Percentiles rank a stretch among this genome's conserved stretches.
phyloP scores from a whole-genome alignment of 2,329 filamentous ascomycete genomes.

The Fusarium sp. region DNA sequence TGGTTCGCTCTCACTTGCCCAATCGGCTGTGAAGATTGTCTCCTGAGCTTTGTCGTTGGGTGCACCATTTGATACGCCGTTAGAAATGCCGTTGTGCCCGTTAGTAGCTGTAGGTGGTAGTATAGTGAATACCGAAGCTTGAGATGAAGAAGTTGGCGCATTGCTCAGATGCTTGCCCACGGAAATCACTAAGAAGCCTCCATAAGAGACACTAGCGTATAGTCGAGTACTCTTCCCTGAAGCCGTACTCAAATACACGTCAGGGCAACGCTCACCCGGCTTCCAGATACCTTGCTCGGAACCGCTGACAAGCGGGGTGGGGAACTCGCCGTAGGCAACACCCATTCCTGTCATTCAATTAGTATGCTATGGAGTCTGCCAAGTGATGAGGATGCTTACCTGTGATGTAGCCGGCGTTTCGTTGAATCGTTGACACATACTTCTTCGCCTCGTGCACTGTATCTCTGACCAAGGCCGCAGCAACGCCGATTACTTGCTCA shows the following conservation, averaged over 20 bases:
- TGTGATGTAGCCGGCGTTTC: constrained; percentile 65
- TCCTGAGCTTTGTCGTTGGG: neutral
- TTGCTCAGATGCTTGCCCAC: neutral
- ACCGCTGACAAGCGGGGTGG: constrained; percentile 28
- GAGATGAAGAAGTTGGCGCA: neutral
- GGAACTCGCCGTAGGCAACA: constrained; percentile 25
- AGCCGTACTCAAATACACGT: neutral
- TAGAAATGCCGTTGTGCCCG: neutral
- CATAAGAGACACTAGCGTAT: constrained; percentile 16
- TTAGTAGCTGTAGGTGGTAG: neutral
- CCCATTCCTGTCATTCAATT: constrained; percentile 25
- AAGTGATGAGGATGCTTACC: constrained; percentile 48
- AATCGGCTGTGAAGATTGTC: constrained; percentile 20
- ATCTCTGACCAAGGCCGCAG: constrained; percentile 62
- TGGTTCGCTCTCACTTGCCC: neutral
- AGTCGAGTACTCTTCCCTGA: constrained; percentile 13
- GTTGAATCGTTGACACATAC: constrained; percentile 64
- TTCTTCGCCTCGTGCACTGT: constrained; percentile 61
- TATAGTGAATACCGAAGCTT: constrained; percentile 9
- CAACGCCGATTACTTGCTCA: constrained; percentile 63
- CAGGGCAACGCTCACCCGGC: constrained; percentile 36
- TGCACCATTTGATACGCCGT: too few relatives aligned
- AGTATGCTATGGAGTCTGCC: neutral
- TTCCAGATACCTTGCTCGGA: constrained; percentile 21
- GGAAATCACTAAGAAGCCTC: constrained; percentile 1